These are phyloP conservation scores for Monosporascus cannonballus DNA, from an alignment of 2,329 filamentous ascomycete genomes.

Conservation along the genomic window DNA sequence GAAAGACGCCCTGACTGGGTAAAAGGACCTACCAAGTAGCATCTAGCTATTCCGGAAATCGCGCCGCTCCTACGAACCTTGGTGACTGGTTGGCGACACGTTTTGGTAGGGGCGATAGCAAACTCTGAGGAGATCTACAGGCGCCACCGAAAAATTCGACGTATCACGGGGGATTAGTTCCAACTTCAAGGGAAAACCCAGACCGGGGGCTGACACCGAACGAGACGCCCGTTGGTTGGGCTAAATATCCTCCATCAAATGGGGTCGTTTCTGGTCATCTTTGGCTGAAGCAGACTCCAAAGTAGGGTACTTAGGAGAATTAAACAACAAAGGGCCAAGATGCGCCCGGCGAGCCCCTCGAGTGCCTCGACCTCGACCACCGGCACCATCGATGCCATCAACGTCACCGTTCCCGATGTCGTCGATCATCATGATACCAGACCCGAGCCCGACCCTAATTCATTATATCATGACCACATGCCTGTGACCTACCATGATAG, in stretches of 20 bases:
- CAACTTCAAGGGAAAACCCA: neutral
- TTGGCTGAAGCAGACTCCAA: neutral
- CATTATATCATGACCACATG: neutral
- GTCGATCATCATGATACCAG: neutral
- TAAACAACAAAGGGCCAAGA: neutral
- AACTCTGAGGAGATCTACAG: neutral
- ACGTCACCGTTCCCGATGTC: neutral
- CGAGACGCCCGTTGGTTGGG: conserved; percentile 7
- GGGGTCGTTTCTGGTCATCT: neutral
- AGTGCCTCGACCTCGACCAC: neutral
- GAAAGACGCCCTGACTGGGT: too few species aligned
- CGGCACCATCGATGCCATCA: neutral
- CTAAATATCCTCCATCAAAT: conserved; percentile 2
- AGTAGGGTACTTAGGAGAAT: neutral
- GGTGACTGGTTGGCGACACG: too few species aligned
- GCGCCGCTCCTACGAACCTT: too few species aligned
- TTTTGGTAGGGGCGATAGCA: too few species aligned
- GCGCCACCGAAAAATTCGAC: neutral
- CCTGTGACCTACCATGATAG: neutral
- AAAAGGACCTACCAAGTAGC: too few species aligned
- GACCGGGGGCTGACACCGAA: neutral
- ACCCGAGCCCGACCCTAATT: neutral
- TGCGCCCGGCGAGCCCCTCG: neutral
- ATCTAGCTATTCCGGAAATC: too few species aligned
- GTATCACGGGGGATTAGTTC: neutral